Evolutionary conservation across 805 yeast species (phyloP), one percentile per base, ranked within the genome.

Genomic region (Saturnispora mendoncae): DNA sequence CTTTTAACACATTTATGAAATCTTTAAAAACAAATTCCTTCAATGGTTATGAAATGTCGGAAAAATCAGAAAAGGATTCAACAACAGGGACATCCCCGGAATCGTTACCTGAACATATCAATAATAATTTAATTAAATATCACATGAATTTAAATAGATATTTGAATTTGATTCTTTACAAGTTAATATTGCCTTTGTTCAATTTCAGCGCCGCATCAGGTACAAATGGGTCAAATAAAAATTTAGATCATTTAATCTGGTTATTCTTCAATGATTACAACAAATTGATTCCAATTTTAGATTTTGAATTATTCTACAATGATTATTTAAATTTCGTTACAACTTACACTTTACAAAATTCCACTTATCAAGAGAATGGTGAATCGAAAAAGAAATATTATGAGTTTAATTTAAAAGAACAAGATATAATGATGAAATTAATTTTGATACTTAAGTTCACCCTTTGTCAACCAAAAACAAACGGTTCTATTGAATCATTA

Each of bases 211-310:
- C 38, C 5, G 33, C 44, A 5, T 20, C 39, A 13, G 15, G 28
- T 6, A 28, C 36, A 19, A 28, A 25, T 23, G 38, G 33, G 2
- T 38, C 48, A 64, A 67, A 51, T 23, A 57, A 51, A 36, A 60
- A 58, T 41, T 46, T 62, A 23, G 80, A 74, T 50, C 65, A 64
- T 45, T 66, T 71, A 41, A 64, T 74, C 18, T 59, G 62, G 50
- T 65, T 71, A 31, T 74, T 64, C 52, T 74, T 74, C 50, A 60
- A 72, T 45, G 69, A 72, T 52, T 71, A 70, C 53, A 74, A 74
- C 56, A 66, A 69, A 18, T 65, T 74, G 44, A 65, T 74, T 20
- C 80, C 80, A 4, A 68, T 74, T 7, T 66, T 74, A 46, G 79
- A 74, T 49, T 73, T 70, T 48, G 71, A 68, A 36, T 57, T 64